phyloP scores from a whole-genome alignment of 1,284 basidiomycete genomes.

The Naganishia sp. region DNA sequence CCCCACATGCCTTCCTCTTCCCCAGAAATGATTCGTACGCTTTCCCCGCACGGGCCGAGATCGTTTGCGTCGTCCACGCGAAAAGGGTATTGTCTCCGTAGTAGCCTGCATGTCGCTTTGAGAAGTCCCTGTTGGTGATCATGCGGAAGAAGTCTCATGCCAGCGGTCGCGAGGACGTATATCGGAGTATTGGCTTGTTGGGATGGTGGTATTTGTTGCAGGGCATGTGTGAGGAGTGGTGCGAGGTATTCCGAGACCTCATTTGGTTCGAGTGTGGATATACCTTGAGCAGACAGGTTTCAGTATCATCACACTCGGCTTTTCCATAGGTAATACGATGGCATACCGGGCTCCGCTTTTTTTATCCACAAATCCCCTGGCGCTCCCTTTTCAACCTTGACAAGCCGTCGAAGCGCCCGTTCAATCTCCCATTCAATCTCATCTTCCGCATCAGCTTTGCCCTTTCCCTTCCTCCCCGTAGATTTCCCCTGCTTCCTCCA shows the following conservation, averaged over 20 bases:
- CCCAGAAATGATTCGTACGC: conserved; percentile 91
- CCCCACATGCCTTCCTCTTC: conserved; percentile 98
- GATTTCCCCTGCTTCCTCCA: conserved; percentile 40
- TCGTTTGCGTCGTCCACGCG: conserved; percentile 56
- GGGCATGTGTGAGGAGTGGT: conserved; percentile 81
- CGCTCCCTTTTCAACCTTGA: conserved; percentile 89
- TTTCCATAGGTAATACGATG: conserved; percentile 28
- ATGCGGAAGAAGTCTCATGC: conserved; percentile 84
- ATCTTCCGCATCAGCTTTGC: conserved; percentile 42
- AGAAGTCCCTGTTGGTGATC: conserved; percentile 73
- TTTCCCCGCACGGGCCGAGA: conserved; percentile 78
- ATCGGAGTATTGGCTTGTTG: conserved; percentile 80
- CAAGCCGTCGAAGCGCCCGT: conserved; percentile 59
- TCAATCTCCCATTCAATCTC: conserved; percentile 46
- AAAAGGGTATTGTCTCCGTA: conserved; percentile 65
- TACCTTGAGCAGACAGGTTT: conserved; percentile 60
- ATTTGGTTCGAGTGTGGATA: conserved; percentile 75
- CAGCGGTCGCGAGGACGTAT: conserved; percentile 93
- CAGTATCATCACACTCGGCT: neutral
- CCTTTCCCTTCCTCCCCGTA: conserved; percentile 46
- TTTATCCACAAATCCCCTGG: conserved; percentile 80
- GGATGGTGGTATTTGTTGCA: conserved; percentile 78
- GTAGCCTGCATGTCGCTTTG: conserved; percentile 72
- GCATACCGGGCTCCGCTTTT: conserved; percentile 89
- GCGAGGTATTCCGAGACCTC: conserved; percentile 73